Evolutionary conservation across 2,329 filamentous ascomycete genomes (phyloP), one percentile per base, ranked within the genome.

Genomic region (Pestalotiopsis sp.): DNA sequence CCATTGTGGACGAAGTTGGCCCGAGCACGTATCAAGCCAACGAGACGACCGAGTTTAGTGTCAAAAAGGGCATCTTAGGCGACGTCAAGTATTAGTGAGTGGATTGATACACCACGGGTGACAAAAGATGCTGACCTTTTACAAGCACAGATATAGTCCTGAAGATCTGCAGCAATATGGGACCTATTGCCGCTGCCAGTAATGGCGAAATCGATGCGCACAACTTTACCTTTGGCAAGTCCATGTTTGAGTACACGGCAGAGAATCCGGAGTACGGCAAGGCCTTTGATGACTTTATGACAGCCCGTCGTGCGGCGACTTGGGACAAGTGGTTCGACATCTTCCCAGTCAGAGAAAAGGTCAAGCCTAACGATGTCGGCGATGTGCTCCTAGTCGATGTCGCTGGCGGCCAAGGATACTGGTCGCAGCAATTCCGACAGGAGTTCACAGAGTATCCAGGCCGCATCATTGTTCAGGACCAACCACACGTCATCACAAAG

Each of bases 91-190:
- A 38, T 41, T 66, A 58, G 64, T 59, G 23, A 41, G 64, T 41
- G 14, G 17, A 20, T 17, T 36, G 6, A 4, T 14, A 20, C 11
- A 65, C 27, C 11, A 9, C 3, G n/a, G 11, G n/a, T 14, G 9
- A 36, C 6, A 17, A 4, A 3, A 2, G 23, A 12, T 63, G 2
- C 20, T 45, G 38, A 45, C 4, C 31, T n/a, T 27, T 66, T 25
- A 38, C 9, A 31, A 66, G 64, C 49, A 66, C 45, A 9, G 64
- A 57, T 25, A 39, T 66, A 4, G 64, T 41, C 12, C 6, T 58
- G 45, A 57, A 59, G 52, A 11, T 66, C 23, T 57, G 49, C 49
- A 59, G 64, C 36, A 59, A 66, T 27, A 66, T 66, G 64, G 64
- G 64, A 20, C 49, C 64, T 9, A 52, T 65, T 12, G 38, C 41